Base-by-base conservation (phyloP, 2,329 filamentous ascomycete species). In the Microsporum ferrugineum region DNA sequence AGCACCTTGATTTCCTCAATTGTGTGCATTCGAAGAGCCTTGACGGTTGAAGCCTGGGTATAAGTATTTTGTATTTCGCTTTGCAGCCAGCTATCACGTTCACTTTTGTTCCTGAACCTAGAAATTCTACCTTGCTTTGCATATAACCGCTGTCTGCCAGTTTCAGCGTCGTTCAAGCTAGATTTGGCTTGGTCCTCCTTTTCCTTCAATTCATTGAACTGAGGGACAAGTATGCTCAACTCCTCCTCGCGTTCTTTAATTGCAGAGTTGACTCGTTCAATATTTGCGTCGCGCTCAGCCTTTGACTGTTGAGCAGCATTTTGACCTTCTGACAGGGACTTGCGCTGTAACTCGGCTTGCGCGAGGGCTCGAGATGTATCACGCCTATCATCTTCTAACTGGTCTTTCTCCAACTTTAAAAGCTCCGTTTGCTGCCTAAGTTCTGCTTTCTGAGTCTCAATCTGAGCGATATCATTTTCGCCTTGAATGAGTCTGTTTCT, bases 41-140 rank as follows among this genome's bases (percentile, higher is more conserved):
- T 94, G 66, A 95, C 88, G 14, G 84, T 86, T 39, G 86, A 87
- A 34, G 96, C 79, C 3, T 88, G 88, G 39, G 84, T 78, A 66
- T 90, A 88, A 60, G 91, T 83, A 39, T 95, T 88, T 51, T 88
- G 80, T 61, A 97, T 89, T 73, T 96, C 88, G 64, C 84, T 82
- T 63, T 84, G 84, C 57, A 99, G 78, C 80, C 84, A 96, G 39
- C 84, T 82, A 72, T 99, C 92, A 49, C 95, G 86, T 71, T 97
- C 90, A 6, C 84, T 82, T 77, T 96, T 96, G 72, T 85, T 95
- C 70, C 82, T 88, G 74, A 96, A 99, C 64, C 90, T 88, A 17
- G 88, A 87, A 66, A 88, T 91, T 53, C 92, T 87, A 49, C 88
- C 90, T 75, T 99, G 92, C 73, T 99, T 99, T 58, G 88, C 89